Conservation (phyloP, 352 stramenopile genomes). For the Globisporangium nagaii region DNA sequence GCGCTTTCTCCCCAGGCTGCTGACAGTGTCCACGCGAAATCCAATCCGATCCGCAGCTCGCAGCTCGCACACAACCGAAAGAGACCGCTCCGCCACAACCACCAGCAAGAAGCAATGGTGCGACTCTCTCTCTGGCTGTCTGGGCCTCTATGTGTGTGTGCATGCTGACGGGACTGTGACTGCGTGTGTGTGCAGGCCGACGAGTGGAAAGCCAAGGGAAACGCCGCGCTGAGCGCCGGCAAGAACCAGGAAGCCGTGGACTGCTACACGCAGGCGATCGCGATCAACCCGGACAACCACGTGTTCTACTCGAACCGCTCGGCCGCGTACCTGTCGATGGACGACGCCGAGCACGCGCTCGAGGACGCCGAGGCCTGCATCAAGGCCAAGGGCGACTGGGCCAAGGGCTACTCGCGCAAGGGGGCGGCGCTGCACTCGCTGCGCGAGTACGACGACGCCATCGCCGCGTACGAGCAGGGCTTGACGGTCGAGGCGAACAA, state of each 20-base stretch:
- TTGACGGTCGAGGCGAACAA: slow-evolving; percentile 92
- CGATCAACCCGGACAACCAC: slow-evolving; percentile 92
- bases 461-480: slow-evolving; percentile 79
- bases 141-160: not conserved
- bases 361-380: slow-evolving; percentile 97
- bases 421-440: slow-evolving; percentile 96
- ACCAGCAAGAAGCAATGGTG: too few species aligned
- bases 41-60: too few species aligned
- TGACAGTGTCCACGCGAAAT: too few species aligned
- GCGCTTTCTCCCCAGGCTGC: too few species aligned
- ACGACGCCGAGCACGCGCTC: slow-evolving; percentile 90
- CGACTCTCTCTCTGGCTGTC: not conserved
- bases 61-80: too few species aligned
- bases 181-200: slow-evolving; percentile 23
- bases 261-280: slow-evolving; percentile 97
- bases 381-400: slow-evolving; percentile 91
- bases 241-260: slow-evolving; percentile 94
- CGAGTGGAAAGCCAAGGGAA: slow-evolving; percentile 94
- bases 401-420: slow-evolving; percentile 98
- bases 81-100: too few species aligned
- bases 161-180: not conserved
- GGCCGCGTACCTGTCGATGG: slow-evolving; percentile 95
- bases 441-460: slow-evolving; percentile 76
- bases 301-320: slow-evolving; percentile 99
- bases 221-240: slow-evolving; percentile 91